These are phyloP conservation scores for Flaveria bidentis DNA, from an alignment of 129 eudicot genomes.

Conservation along the genomic window DNA sequence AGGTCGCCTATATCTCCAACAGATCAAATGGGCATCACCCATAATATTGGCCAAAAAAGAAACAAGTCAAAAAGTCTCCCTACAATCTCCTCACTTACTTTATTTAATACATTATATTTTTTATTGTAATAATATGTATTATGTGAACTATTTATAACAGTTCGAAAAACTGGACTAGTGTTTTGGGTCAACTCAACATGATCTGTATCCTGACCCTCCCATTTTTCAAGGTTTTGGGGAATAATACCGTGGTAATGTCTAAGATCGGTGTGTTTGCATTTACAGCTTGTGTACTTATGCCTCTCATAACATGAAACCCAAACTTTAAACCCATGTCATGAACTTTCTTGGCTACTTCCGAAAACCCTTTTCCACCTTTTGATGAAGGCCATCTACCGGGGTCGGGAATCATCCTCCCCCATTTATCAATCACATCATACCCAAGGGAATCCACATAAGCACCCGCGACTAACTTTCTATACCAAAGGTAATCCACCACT, in stretches of 20 bases:
- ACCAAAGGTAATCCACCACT: conserved; percentile 98
- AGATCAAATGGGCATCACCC: not conserved
- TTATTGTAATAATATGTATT: no score
- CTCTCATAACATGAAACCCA: conserved; percentile 98
- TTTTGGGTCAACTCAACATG: not conserved
- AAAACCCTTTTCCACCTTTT: conserved; percentile 67
- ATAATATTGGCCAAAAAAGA: not conserved
- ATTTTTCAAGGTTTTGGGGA: not conserved
- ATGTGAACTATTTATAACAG: not conserved
- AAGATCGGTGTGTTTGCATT: conserved; percentile 91
- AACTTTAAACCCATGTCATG: conserved; percentile 93
- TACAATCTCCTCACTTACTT: no score
- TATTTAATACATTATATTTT: no score
- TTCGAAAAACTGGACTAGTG: not conserved
- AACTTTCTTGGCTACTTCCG: conserved; percentile 70
- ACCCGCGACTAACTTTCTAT: conserved; percentile 73
- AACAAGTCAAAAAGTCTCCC: not conserved
- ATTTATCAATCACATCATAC: conserved; percentile 82
- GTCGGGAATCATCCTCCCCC: conserved; percentile 98
- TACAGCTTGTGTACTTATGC: conserved; percentile 91
- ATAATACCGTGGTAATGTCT: conserved; percentile 75
- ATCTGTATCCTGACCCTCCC: not conserved
- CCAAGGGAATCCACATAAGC: conserved; percentile 82
- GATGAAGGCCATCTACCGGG: conserved; percentile 96
- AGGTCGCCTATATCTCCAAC: not conserved